phyloP scores from a whole-genome alignment of 192 early-diverging fungal genomes.

The Thoreauomyces humboldtii region DNA sequence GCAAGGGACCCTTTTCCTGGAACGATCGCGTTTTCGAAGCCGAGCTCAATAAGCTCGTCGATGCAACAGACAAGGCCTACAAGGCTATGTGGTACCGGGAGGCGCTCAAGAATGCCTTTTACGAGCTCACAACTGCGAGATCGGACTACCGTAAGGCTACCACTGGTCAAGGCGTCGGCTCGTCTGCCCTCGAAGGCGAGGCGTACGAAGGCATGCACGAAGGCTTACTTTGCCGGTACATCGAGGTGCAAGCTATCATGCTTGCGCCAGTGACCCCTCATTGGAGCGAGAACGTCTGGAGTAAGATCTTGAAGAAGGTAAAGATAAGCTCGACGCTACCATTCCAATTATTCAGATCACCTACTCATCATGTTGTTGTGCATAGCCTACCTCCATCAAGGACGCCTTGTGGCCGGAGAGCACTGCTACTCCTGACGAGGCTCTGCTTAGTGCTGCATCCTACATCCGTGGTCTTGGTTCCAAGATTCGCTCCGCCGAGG shows the following conservation, averaged over 20 bases:
- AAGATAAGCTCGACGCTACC: no score
- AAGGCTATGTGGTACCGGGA: constrained; percentile 81
- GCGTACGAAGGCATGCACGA: constrained; percentile 77
- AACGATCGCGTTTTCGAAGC: constrained; percentile 89
- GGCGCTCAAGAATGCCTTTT: constrained; percentile 86
- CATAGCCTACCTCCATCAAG: constrained; percentile 61
- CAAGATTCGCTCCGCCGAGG: constrained; percentile 79
- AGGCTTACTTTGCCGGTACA: constrained; percentile 78
- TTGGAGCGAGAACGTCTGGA: constrained; percentile 93
- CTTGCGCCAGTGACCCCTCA: constrained; percentile 89
- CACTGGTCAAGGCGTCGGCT: constrained; percentile 31
- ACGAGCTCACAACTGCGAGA: constrained; percentile 81
- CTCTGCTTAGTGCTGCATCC: constrained; percentile 68
- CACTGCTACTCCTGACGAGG: constrained; percentile 61
- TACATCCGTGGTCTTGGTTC: constrained; percentile 77
- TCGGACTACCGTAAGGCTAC: constrained; percentile 87
- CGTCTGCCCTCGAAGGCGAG: constrained; percentile 24
- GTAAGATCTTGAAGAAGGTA: constrained; percentile 70
- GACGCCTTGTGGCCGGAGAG: constrained; percentile 63
- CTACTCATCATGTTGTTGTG: no score
- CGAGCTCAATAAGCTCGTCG: constrained; percentile 78
- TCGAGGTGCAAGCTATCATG: constrained; percentile 80
- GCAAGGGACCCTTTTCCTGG: constrained; percentile 61
- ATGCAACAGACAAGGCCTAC: constrained; percentile 70
- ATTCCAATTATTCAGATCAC: no score